phyloP scores from a whole-genome alignment of 805 yeast species.

The Starmerella roubikii region DNA sequence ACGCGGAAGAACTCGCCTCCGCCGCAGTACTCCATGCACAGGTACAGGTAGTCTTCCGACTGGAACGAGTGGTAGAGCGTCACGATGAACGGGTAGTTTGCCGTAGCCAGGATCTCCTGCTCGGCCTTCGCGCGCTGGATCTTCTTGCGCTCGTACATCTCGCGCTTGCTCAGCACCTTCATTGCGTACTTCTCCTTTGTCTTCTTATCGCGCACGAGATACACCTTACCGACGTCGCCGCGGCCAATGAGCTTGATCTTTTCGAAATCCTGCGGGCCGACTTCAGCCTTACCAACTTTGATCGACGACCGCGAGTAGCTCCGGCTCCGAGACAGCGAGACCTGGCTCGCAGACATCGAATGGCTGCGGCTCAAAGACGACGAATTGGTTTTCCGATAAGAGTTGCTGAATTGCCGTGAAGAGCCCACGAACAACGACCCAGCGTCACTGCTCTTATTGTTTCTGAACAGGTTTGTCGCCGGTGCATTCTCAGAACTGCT shows the following conservation, averaged over 20 bases:
- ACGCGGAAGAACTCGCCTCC: slow-evolving; percentile 99
- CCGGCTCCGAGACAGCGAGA: slow-evolving; percentile 28
- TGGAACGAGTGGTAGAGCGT: slow-evolving; percentile 94
- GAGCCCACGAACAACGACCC: too few species aligned
- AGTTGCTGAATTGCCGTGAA: too few species aligned
- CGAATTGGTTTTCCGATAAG: too few species aligned
- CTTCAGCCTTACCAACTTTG: slow-evolving; percentile 63
- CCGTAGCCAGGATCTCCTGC: slow-evolving; percentile 88
- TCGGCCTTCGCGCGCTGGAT: slow-evolving; percentile 91
- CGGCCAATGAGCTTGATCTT: slow-evolving; percentile 82
- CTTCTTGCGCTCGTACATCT: slow-evolving; percentile 90
- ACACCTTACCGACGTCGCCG: slow-evolving; percentile 97
- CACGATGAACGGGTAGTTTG: slow-evolving; percentile 94
- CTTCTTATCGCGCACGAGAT: slow-evolving; percentile 69
- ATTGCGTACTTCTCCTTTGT: slow-evolving; percentile 73
- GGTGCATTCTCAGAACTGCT: too few species aligned
- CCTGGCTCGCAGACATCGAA: not conserved
- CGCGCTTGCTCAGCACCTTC: slow-evolving; percentile 80
- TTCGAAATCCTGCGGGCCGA: slow-evolving; percentile 75
- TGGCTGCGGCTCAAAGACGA: too few species aligned
- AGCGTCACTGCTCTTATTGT: too few species aligned
- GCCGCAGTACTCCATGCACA: slow-evolving; percentile 98
- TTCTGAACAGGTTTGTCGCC: too few species aligned
- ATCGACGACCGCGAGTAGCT: slow-evolving; percentile 65
- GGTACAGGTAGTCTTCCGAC: slow-evolving; percentile 75